Evolutionary conservation across 1,284 basidiomycete genomes (phyloP).

Genomic region (Peniophora sp.): DNA sequence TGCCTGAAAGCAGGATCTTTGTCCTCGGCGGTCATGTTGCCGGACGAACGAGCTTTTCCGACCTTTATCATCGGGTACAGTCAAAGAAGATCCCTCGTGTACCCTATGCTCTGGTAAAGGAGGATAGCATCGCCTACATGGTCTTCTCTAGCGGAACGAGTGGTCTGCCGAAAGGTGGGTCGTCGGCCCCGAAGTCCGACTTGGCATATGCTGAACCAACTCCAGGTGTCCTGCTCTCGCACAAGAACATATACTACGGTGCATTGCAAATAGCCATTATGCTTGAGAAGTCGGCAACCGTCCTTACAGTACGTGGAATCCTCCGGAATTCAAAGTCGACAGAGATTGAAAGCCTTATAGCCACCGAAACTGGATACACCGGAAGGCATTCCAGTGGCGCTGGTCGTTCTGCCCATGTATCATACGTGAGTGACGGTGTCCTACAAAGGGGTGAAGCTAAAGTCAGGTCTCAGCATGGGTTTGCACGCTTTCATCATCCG

Average conservation of each 20-base stretch:
- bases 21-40: constrained; percentile 6
- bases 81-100: neutral
- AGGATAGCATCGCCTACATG: constrained; percentile 10
- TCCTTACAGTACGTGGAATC: neutral
- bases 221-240: neutral
- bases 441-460: neutral
- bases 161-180: constrained; percentile 12
- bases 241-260: neutral
- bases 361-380: constrained; percentile 30
- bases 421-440: neutral
- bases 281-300: neutral
- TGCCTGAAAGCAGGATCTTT: constrained; percentile 7
- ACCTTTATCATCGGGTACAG: neutral
- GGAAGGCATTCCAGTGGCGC: constrained; percentile 33
- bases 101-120: constrained; percentile 2
- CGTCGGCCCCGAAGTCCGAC: neutral
- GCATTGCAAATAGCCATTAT: neutral
- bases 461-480: neutral
- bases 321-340: neutral
- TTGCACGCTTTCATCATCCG: constrained; percentile 5
- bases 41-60: neutral
- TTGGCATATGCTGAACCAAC: neutral
- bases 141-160: constrained; percentile 14
- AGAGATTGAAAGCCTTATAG: constrained; percentile 19
- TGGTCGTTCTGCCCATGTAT: constrained; percentile 49